phyloP scores from a whole-genome alignment of 371 early-diverging fungal species.

The Mucor racemosus region DNA sequence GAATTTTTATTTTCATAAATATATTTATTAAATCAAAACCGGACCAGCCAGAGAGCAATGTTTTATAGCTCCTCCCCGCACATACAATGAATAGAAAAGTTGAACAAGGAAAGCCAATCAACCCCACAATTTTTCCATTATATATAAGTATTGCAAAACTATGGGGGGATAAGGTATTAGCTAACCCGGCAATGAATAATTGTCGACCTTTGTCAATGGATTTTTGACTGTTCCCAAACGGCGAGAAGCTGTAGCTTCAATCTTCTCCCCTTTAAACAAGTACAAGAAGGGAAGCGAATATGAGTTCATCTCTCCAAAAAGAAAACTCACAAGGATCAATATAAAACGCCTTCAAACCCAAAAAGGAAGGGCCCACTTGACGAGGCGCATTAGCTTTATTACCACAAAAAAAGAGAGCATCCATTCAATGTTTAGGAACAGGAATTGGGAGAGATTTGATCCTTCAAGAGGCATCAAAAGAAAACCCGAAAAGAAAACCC shows the following conservation, averaged over 20 bases:
- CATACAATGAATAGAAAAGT: not conserved
- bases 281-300: not conserved
- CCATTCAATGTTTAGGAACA: not conserved
- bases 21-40: not conserved
- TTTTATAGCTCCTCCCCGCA: constrained; percentile 12
- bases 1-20: not conserved
- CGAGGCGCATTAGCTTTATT: not conserved
- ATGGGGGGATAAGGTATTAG: constrained; percentile 14
- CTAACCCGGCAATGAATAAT: not conserved
- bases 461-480: not conserved
- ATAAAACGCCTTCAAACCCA: not conserved
- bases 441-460: not conserved
- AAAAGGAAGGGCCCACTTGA: not conserved
- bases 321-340: too few relatives aligned
- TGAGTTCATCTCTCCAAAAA: too few relatives aligned
- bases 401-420: not conserved
- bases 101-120: not conserved
- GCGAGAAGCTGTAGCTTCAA: not conserved
- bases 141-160: not conserved
- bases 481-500: not conserved
- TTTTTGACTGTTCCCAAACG: not conserved
- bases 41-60: not conserved
- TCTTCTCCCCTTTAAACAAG: not conserved
- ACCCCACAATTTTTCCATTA: not conserved
- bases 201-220: not conserved